Percentiles rank a stretch among this genome's conserved stretches.
Conservation (phyloP, 148 eudicot genomes). For the Persicaria maculosa region DNA sequence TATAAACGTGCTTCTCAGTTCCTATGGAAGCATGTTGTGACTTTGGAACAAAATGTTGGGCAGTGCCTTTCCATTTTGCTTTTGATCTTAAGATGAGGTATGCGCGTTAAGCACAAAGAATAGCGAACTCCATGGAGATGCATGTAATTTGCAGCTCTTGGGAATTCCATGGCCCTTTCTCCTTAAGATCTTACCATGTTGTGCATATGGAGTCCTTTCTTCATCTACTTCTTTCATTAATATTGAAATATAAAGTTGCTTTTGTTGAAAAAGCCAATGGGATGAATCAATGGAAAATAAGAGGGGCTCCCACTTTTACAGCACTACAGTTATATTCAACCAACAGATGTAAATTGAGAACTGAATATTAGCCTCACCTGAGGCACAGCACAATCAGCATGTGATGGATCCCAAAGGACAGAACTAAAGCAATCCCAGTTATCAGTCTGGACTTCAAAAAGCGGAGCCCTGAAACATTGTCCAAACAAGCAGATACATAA, state of each 20-base stretch:
- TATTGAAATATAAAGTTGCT: neutral
- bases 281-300: neutral
- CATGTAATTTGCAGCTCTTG: neutral
- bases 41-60: too few species aligned
- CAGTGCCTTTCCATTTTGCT: neutral
- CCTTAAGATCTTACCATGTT: neutral
- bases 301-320: neutral
- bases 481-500: neutral
- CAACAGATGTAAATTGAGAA: neutral
- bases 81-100: neutral
- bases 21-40: neutral
- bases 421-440: constrained; percentile 84
- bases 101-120: neutral
- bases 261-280: neutral
- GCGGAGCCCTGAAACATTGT: constrained; percentile 69
- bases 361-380: constrained; percentile 41
- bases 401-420: constrained; percentile 77
- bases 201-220: neutral
- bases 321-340: neutral
- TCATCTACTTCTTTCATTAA: neutral
- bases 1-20: too few species aligned
- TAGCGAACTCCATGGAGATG: neutral
- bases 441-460: constrained; percentile 92
- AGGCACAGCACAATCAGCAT: constrained; percentile 93
- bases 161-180: neutral